phyloP scores from a whole-genome alignment of 2,329 filamentous ascomycete species.

The Talaromyces amestolkiae region DNA sequence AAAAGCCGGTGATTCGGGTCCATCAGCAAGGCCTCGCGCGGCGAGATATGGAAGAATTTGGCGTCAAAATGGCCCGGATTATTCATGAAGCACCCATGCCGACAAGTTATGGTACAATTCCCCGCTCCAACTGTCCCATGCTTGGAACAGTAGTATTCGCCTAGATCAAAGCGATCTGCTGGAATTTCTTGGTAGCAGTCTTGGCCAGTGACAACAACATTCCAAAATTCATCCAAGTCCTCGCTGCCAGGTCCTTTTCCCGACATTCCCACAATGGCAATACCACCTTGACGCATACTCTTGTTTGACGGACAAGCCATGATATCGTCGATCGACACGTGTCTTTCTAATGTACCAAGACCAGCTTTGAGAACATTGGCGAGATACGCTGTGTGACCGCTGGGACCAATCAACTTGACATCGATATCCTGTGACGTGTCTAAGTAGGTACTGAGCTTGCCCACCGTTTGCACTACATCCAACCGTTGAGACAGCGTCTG shows the following conservation, averaged over 20 bases:
- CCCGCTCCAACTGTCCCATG: background rate
- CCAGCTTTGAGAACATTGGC: background rate
- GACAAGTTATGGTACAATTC: background rate
- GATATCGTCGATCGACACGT: background rate
- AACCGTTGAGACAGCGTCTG: background rate
- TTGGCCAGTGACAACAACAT: background rate
- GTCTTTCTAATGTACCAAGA: background rate
- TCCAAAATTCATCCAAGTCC: background rate
- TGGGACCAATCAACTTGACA: background rate
- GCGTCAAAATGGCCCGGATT: conserved; percentile 36
- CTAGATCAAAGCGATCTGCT: background rate
- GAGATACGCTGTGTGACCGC: background rate
- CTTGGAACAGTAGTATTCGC: background rate
- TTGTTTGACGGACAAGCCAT: background rate
- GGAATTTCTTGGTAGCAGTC: background rate
- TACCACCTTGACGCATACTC: background rate
- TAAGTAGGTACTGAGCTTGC: background rate
- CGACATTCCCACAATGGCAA: background rate
- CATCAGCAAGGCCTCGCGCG: conserved; percentile 71
- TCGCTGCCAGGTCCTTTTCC: background rate
- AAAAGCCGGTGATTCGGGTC: conserved; percentile 76
- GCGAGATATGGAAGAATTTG: conserved; percentile 52
- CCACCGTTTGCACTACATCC: background rate
- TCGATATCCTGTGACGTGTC: background rate
- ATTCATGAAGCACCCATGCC: background rate